Base-by-base conservation (phyloP, 345 rosid genomes). In the Salix caprea region DNA sequence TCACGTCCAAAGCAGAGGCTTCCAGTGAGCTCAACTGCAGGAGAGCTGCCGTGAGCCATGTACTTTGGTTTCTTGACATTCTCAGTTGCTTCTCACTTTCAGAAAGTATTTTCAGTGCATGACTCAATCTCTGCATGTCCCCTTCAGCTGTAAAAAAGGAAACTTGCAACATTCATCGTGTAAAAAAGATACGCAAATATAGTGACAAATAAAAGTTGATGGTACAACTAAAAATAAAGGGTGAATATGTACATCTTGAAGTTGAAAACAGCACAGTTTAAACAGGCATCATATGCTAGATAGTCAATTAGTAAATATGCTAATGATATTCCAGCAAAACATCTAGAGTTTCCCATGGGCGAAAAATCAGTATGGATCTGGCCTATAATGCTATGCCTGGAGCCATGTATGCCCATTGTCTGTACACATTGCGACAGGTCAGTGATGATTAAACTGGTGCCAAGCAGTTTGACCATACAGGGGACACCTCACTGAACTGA, bases 11-110 rank as follows among this genome's bases (percentile, higher is more conserved):
- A 39, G 87, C 81, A 81, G 87, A 83, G 70, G 87, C 67, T 74
- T 92, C 97, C 10, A 80, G 71, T 24, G 90, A 84, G 80, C 94
- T 91, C 75, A 96, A 86, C 79, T 93, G 98, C 77, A 96, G 81
- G 82, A 96, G 91, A 60, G 98, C 97, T 37, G 89, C 99, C 67
- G 97, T 93, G 39, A 96, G 98, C 99, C 98, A 96, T 3, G 97
- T 96, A 75, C 94, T 89, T 83, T 93, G 99, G 80, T 87, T 91
- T 81, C 90, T 96, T n/a, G 96, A 87, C 80, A 88, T 87, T 84
- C 98, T 89, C 84, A 96, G 81, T 71, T 96, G 96, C 84, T 93
- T 92, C 86, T 96, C 99, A 24, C 96, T 90, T 75, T 96, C 97
- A 64, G 99, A 91, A 70, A 96, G 92, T 84, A 89, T 81, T 87